phyloP scores from a whole-genome alignment of 371 early-diverging fungal genomes.

The Mortierella sp. region DNA sequence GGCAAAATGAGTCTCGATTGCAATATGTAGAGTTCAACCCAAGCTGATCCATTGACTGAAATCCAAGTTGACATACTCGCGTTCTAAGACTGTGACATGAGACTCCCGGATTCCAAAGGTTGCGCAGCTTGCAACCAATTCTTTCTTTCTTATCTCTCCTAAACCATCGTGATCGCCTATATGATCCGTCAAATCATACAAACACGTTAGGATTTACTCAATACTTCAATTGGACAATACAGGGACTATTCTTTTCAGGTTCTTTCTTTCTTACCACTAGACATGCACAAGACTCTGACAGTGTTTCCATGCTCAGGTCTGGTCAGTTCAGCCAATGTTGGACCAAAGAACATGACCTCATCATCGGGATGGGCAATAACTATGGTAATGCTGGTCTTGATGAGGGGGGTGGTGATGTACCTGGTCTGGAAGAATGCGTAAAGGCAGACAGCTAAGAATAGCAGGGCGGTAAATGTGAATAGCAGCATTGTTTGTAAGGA shows the following conservation, averaged over 20 bases:
- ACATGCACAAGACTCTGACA: constrained; percentile 86
- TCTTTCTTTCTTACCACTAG: constrained; percentile 71
- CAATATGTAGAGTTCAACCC: neutral
- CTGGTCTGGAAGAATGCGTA: constrained; percentile 51
- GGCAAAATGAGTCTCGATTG: neutral
- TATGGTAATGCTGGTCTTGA: constrained; percentile 71
- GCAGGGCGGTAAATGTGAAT: constrained; percentile 31
- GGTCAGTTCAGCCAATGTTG: constrained; percentile 76
- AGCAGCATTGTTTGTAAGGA: constrained; percentile 17
- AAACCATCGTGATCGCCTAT: constrained; percentile 84
- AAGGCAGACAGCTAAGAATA: constrained; percentile 17
- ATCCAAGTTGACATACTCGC: constrained; percentile 64
- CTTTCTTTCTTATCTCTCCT: constrained; percentile 84
- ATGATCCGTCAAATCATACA: neutral
- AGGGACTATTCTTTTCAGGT: neutral
- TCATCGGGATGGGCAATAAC: constrained; percentile 99
- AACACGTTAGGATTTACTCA: too few relatives aligned
- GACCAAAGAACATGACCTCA: constrained; percentile 99
- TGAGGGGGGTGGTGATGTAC: constrained; percentile 44
- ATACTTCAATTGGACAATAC: neutral
- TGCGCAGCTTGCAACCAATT: constrained; percentile 77
- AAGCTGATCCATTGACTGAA: neutral
- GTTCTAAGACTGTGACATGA: constrained; percentile 74
- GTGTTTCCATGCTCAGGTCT: constrained; percentile 60
- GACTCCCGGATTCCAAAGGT: constrained; percentile 73